Conservation (phyloP, 768 basidiomycete genomes). For the Leccinum ochraceum region DNA sequence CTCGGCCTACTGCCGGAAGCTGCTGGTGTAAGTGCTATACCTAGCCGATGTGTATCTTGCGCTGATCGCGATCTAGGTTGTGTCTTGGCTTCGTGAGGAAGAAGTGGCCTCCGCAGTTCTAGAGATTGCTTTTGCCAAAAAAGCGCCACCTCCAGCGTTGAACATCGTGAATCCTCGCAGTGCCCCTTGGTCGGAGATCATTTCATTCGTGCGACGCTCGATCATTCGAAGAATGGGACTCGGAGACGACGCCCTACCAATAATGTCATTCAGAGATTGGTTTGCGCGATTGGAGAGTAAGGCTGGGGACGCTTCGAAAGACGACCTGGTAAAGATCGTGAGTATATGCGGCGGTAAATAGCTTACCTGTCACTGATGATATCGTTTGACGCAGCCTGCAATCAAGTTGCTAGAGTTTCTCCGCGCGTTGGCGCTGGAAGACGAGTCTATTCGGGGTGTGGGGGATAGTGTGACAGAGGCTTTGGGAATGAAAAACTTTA, state of each 20-base stretch:
- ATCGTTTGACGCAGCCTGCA: constrained; percentile 28
- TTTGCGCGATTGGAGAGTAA: constrained; percentile 27
- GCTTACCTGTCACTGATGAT: no score
- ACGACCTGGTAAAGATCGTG: constrained; percentile 35
- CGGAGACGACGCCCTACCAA: constrained; percentile 16
- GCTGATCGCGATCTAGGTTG: constrained; percentile 25
- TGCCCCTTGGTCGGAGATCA: constrained; percentile 33
- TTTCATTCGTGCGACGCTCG: constrained; percentile 24
- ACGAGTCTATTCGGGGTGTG: no score
- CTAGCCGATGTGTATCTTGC: neutral
- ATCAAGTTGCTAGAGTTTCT: constrained; percentile 22
- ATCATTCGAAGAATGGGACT: constrained; percentile 15
- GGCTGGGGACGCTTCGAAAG: constrained; percentile 20
- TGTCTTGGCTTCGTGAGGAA: constrained; percentile 47
- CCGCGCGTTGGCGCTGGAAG: no score
- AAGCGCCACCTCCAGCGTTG: constrained; percentile 23
- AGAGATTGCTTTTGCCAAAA: constrained; percentile 26
- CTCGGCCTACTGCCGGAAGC: constrained; percentile 32
- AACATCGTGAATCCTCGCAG: constrained; percentile 43
- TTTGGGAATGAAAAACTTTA: no score
- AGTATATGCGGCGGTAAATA: constrained; percentile 8
- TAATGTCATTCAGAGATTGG: constrained; percentile 40
- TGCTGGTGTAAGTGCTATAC: constrained; percentile 28
- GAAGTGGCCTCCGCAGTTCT: constrained; percentile 36
- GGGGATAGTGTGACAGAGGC: no score